Base-by-base conservation (phyloP, 805 yeast genomes). In the Wickerhamomyces pijperi region DNA sequence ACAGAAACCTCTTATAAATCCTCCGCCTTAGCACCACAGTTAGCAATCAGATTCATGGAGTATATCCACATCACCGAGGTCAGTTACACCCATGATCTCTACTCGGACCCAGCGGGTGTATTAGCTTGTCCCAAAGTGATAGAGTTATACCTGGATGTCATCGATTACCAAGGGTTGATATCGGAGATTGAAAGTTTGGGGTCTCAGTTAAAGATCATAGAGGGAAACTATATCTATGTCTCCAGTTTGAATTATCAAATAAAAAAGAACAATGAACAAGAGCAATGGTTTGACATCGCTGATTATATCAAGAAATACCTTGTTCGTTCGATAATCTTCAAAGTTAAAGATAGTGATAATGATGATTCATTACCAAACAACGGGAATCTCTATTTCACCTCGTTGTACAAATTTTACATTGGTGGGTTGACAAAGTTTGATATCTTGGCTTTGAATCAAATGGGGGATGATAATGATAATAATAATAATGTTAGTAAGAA, bases 381-480 rank as follows among this genome's bases (percentile, higher is more conserved):
- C 39, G 68, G 68, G 5, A 60, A 61, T 37, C 42, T 48, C n/a
- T 46, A 55, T 15, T 64, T 51, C 37, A 61, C 64, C 2, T 57
- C 68, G 20, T 36, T 63, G 19, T 54, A 58, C 41, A 67, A 63
- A 41, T 62, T 65, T 33, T 49, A 58, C 5, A 49, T 70, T 11
- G 66, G 69, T 41, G 76, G 73, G 1, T 53, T 69, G 13, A 61
- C 67, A 0, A 50, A 53, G 32, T 53, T 58, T 29, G 70, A 64
- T 44, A 35, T 56, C 2, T 37, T 41, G 3, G 41, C 48, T 7
- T 47, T 50, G 11, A 43, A 46, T 5, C 20, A 39, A 15, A 29
- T 50, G 15, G 16, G 47, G 37, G 37, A 38, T 5, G 47, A 44
- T 32, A 40, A 41, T 2, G 25, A 21, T 21, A 6, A 11, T 21